Base-by-base conservation (phyloP, 2,329 filamentous ascomycete species). In the Graphilbum sp. region DNA sequence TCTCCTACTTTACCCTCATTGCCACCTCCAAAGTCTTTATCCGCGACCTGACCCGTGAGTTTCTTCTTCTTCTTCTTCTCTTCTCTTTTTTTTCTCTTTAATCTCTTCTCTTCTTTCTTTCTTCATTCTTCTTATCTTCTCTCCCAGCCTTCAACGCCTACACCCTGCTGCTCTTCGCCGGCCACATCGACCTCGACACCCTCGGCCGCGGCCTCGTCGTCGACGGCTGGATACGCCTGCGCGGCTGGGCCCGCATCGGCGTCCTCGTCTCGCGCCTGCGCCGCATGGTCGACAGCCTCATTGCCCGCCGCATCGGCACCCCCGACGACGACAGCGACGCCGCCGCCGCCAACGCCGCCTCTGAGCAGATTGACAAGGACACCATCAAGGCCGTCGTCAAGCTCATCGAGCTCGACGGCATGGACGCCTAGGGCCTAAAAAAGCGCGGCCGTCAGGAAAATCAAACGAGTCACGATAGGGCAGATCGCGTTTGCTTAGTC, bases 211-310 rank as follows among this genome's bases (percentile, higher is more conserved):
- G 90, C 0, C 61, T 98, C 16, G 63, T 95, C 3, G 83, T 98
- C 4, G 90, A 96, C 58, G 86, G 84, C 37, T 96, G 88, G 90
- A 63, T 96, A 38, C 57, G 67, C 27, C 61, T 98, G 24, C 70
- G 85, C 19, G 90, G 90, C 1, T 98, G 90, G 90, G 88, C 90
- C 1, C 72, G 90, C 34, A 90, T 98, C 45, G 90, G 88, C 23
- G 88, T 96, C 12, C 57, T 98, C 47, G 79, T 94, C 3, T 82
- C 79, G 34, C 67, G 88, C 44, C 58, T 98, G 47, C 69, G 90
- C 45, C 75, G 76, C 41, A 82, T 96, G 76, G 67, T 98, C 38
- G 90, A 98, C 60, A 74, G 79, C 46, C 66, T 92, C 43, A 71
- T 98, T 50, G 80, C 80, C 41, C 66, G 70, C 46, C 86, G 86